Evolutionary conservation across 75 land plant species (phyloP).

Genomic region (Azolla pinnata): DNA sequence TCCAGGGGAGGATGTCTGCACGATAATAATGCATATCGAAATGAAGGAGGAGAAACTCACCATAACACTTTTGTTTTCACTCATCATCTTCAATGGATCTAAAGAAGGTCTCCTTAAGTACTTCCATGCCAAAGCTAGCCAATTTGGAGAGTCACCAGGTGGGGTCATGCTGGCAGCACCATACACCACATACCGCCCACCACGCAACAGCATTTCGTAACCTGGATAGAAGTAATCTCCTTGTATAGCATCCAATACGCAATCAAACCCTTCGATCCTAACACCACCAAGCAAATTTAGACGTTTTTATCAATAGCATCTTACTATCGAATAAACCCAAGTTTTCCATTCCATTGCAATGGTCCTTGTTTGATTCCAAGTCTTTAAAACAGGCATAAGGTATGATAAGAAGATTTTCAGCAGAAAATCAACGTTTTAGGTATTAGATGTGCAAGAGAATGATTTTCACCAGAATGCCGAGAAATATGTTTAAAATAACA

Average conservation of each 20-base stretch:
- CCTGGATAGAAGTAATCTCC: constrained; percentile 22
- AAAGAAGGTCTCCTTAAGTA: constrained; percentile 13
- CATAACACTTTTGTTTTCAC: constrained; percentile 21
- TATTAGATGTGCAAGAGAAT: too few relatives aligned
- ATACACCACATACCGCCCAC: constrained; percentile 22
- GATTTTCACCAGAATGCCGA: too few relatives aligned
- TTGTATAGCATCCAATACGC: constrained; percentile 15
- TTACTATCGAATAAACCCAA: too few relatives aligned
- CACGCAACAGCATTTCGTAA: constrained; percentile 13
- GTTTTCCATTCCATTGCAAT: too few relatives aligned
- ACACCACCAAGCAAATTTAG: not conserved
- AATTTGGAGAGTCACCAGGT: constrained; percentile 20
- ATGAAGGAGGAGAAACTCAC: not conserved
- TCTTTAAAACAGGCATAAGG: too few relatives aligned
- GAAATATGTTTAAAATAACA: too few relatives aligned
- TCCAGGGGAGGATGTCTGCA: not conserved
- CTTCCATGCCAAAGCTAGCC: constrained; percentile 21
- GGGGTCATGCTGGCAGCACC: constrained; percentile 19
- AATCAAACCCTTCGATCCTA: constrained; percentile 15
- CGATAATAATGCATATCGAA: not conserved
- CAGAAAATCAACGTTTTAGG: too few relatives aligned
- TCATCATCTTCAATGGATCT: constrained; percentile 22
- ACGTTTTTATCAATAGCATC: not conserved
- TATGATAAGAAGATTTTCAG: too few relatives aligned
- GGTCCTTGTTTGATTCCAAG: too few relatives aligned